Evolutionary conservation across 805 yeast genomes (phyloP).

Genomic region (Starmerella bombicola): DNA sequence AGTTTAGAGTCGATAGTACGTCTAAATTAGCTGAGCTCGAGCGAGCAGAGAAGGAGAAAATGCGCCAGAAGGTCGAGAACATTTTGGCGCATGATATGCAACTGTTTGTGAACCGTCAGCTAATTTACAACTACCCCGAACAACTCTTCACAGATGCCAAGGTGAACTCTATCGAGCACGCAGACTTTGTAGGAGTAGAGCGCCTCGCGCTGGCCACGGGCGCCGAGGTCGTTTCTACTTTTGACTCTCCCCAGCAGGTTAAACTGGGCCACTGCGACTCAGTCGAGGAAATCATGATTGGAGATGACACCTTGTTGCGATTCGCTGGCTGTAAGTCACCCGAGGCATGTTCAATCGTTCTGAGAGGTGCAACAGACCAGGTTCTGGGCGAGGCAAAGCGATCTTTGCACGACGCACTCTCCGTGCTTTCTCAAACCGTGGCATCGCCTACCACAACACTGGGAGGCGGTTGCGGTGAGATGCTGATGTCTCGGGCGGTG

Average conservation of each 20-base stretch:
- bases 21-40: conserved; percentile 87
- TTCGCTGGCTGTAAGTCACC: conserved; percentile 94
- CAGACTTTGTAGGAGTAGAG: conserved; percentile 96
- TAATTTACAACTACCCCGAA: conserved; percentile 97
- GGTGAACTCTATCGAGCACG: conserved; percentile 90
- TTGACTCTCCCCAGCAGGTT: conserved; percentile 80
- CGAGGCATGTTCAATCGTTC: conserved; percentile 88
- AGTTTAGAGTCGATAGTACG: conserved; percentile 91
- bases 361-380: conserved; percentile 96
- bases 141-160: conserved; percentile 78
- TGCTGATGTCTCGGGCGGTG: conserved; percentile 96
- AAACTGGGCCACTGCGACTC: conserved; percentile 76
- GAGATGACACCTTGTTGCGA: conserved; percentile 80
- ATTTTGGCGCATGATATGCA: conserved; percentile 78
- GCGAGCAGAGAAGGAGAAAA: conserved; percentile 85
- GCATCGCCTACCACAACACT: conserved; percentile 80
- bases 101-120: conserved; percentile 88
- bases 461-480: conserved; percentile 91
- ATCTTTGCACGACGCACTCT: conserved; percentile 90
- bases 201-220: conserved; percentile 93
- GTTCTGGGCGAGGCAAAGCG: conserved; percentile 94
- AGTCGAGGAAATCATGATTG: conserved; percentile 85
- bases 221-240: conserved; percentile 94
- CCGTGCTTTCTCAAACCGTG: conserved; percentile 90
- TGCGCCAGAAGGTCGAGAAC: conserved; percentile 79